Percentiles rank a stretch among this genome's conserved stretches.
Conservation (phyloP, 179 eudicot genomes). For the Silene noctiflora region DNA sequence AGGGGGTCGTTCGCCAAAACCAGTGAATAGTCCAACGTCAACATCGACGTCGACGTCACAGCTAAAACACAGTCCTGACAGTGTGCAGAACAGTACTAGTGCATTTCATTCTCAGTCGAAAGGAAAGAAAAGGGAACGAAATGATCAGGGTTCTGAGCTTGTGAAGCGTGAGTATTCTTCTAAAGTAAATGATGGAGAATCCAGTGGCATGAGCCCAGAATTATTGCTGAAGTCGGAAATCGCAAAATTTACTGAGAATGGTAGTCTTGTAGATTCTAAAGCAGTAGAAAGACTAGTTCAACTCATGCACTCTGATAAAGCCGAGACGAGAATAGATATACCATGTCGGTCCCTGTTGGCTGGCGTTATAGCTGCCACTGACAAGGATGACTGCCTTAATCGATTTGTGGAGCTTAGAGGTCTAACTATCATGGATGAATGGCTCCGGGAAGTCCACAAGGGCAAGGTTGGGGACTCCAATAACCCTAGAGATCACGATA, state of each 20-base stretch:
- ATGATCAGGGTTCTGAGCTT: constrained; percentile 56
- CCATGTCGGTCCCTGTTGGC: constrained; percentile 59
- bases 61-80: constrained; percentile 65
- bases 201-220: constrained; percentile 45
- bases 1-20: constrained; percentile 78
- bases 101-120: constrained; percentile 31
- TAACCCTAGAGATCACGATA: constrained; percentile 60
- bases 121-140: constrained; percentile 82
- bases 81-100: constrained; percentile 46
- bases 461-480: constrained; percentile 59
- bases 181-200: constrained; percentile 59
- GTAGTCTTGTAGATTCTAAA: constrained; percentile 68
- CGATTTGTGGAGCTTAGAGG: constrained; percentile 78
- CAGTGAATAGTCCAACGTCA: constrained; percentile 50
- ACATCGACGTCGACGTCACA: constrained; percentile 35
- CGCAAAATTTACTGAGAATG: constrained; percentile 70
- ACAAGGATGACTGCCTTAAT: constrained; percentile 68
- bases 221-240: constrained; percentile 57
- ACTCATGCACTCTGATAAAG: constrained; percentile 74
- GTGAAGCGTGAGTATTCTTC: constrained; percentile 62
- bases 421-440: constrained; percentile 67
- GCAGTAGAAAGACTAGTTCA: constrained; percentile 74
- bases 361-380: constrained; percentile 75
- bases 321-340: constrained; percentile 63
- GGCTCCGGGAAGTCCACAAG: constrained; percentile 92